phyloP scores from a whole-genome alignment of 139 green algal species.

The Tetraselmis striata region DNA sequence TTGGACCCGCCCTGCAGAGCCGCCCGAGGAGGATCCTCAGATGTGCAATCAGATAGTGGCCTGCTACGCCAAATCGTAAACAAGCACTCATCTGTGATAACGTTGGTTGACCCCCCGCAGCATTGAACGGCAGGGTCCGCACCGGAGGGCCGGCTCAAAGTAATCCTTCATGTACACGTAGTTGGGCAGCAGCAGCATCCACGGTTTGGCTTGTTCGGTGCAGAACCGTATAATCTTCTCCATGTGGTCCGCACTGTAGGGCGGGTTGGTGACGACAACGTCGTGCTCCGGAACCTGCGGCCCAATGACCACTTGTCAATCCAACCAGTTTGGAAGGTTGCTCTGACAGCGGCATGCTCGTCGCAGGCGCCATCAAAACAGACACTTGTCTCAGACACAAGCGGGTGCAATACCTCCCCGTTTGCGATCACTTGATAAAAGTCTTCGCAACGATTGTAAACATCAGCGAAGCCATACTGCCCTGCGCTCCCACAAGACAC shows the following conservation, averaged over 20 bases:
- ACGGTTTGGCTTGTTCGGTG: constrained; percentile 9
- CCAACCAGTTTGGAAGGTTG: too few species aligned
- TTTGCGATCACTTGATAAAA: constrained; percentile 17
- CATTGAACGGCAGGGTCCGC: too few species aligned
- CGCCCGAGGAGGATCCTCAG: too few species aligned
- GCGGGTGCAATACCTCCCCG: too few species aligned
- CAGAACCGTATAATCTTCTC: constrained; percentile 16
- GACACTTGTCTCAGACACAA: too few species aligned
- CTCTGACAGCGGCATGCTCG: too few species aligned
- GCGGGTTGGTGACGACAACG: constrained; percentile 27
- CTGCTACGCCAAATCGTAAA: too few species aligned
- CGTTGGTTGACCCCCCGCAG: too few species aligned
- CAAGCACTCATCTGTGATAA: too few species aligned
- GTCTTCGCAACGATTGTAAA: constrained; percentile 26
- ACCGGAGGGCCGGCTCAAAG: neutral
- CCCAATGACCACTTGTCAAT: too few species aligned
- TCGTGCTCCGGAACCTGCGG: constrained; percentile 30
- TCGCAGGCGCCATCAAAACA: too few species aligned
- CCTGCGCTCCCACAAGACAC: neutral
- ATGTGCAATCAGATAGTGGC: too few species aligned
- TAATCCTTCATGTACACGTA: constrained; percentile 8
- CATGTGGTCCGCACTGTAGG: constrained; percentile 25
- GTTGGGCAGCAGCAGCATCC: constrained; percentile 22
- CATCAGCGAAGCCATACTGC: neutral
- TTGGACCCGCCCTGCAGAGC: neutral